Conservation (phyloP, 306 rosid species). For the Adenanthera pavonina region DNA sequence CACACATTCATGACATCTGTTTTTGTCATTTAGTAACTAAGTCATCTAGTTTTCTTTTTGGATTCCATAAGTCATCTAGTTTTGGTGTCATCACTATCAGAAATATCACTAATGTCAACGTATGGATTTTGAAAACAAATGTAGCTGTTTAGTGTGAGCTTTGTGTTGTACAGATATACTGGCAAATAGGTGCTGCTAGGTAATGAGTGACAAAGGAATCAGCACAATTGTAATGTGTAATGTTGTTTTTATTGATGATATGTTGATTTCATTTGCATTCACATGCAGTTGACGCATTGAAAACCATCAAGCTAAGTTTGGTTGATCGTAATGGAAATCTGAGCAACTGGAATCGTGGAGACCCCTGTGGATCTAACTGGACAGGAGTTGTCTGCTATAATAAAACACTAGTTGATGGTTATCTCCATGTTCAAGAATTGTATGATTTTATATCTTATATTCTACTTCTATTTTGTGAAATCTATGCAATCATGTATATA, state of each 20-base stretch:
- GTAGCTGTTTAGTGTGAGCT: background rate
- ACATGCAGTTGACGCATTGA: conserved; percentile 71
- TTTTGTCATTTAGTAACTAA: background rate
- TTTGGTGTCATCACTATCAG: background rate
- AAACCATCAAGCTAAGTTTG: conserved; percentile 58
- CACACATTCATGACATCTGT: background rate
- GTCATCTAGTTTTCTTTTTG: background rate
- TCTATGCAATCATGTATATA: conserved; percentile 3
- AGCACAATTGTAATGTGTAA: conserved; percentile 9
- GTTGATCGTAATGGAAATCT: conserved; percentile 67
- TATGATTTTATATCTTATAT: conserved; percentile 45
- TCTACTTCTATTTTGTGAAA: conserved; percentile 11
- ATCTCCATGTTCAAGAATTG: conserved; percentile 70
- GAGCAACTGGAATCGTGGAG: conserved; percentile 82
- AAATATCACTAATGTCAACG: background rate
- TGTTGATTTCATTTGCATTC: conserved; percentile 34
- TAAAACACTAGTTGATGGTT: conserved; percentile 44
- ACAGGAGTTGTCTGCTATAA: conserved; percentile 77
- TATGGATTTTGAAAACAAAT: background rate
- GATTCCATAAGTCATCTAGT: background rate
- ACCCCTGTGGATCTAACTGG: conserved; percentile 81
- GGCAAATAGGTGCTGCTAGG: background rate
- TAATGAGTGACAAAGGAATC: background rate
- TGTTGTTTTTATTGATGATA: conserved; percentile 14
- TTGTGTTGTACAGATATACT: background rate